Base-by-base conservation (phyloP, 805 yeast species). In the Brettanomyces naardenensis region DNA sequence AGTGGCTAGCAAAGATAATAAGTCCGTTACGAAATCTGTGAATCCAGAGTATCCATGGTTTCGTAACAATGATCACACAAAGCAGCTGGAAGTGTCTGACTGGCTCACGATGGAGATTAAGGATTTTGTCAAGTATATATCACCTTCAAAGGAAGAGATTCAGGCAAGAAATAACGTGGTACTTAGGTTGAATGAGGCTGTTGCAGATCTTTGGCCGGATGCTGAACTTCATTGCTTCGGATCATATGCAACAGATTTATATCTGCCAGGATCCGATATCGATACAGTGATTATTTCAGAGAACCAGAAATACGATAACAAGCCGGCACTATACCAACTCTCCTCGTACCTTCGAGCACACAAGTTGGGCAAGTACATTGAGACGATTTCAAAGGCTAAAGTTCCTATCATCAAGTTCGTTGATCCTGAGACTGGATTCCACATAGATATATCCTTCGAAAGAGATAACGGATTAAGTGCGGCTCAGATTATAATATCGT, bases 351-450 rank as follows among this genome's bases (percentile, higher is more conserved):
- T 90, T 44, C 70, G 85, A 48, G 66, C 71, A 29, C 62, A 68
- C 30, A 68, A 71, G 11, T 59, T 87, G 32, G 95, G 92, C 1
- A 68, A 69, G 25, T 71, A 78, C 39, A 79, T 89, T 18, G 92
- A 86, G 53, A 95, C 89, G 3, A 80, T 90, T 34, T 85, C 95
- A 3, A 78, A 78, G 45, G 94, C 97, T 4, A 79, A 88, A 47
- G 97, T 90, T 17, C 98, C 98, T 2, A 90, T 90, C 45, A 83
- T 90, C 56, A 90, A 92, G 58, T 85, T 88, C 56, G 79, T 81
- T 3, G 97, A 90, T 45, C 75, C 80, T 1, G 51, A 55, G 7
- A 73, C 87, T 3, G 69, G 70, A 15, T 77, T 89, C 28, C 87
- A 84, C 46, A 79, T 90, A 14, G 98, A 90, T 59, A 72, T 92